Percentiles rank a stretch among this genome's conserved stretches.
Conservation (phyloP, 106 monocot species). For the Cymbidium sinense region DNA sequence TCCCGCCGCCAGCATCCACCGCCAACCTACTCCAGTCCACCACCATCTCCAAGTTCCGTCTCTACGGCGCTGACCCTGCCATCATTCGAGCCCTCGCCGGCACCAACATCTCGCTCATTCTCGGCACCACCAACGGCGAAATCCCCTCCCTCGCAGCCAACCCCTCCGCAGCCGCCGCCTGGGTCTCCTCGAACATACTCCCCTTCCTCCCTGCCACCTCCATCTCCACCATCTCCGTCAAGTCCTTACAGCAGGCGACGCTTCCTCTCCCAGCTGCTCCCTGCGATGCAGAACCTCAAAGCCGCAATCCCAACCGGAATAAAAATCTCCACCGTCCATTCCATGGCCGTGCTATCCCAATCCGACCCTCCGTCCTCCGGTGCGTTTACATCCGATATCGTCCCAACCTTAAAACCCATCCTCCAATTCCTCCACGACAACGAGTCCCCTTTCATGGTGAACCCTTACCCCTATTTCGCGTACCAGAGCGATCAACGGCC, state of each 20-base stretch:
- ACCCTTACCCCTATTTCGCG: slow-evolving; percentile 60
- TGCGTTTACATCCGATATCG: slow-evolving; percentile 33
- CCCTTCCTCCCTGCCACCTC: slow-evolving; percentile 34
- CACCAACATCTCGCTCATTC: slow-evolving; percentile 55
- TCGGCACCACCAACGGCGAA: slow-evolving; percentile 69
- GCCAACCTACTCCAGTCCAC: slow-evolving; percentile 49
- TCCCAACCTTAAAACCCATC: slow-evolving; percentile 18
- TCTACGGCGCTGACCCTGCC: slow-evolving; percentile 61
- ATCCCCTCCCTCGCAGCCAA: slow-evolving; percentile 57
- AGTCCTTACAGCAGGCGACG: slow-evolving; percentile 43
- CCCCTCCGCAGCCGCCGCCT: slow-evolving; percentile 52
- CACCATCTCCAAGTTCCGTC: slow-evolving; percentile 67
- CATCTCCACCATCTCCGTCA: slow-evolving; percentile 44
- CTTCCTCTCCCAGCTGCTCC: slow-evolving; percentile 57
- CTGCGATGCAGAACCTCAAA: slow-evolving; percentile 79
- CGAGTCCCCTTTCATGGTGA: slow-evolving; percentile 52
- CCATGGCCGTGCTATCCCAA: slow-evolving; percentile 51
- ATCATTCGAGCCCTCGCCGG: slow-evolving; percentile 52
- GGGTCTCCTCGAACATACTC: slow-evolving; percentile 63
- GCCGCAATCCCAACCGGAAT: slow-evolving; percentile 32
- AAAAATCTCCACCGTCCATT: slow-evolving; percentile 50
- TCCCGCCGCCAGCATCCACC: slow-evolving; percentile 42
- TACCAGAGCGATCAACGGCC: slow-evolving; percentile 45
- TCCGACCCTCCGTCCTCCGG: slow-evolving; percentile 58
- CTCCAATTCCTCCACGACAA: slow-evolving; percentile 15